Conservation (phyloP, 2,329 filamentous ascomycete species). For the Geosmithia flava region DNA sequence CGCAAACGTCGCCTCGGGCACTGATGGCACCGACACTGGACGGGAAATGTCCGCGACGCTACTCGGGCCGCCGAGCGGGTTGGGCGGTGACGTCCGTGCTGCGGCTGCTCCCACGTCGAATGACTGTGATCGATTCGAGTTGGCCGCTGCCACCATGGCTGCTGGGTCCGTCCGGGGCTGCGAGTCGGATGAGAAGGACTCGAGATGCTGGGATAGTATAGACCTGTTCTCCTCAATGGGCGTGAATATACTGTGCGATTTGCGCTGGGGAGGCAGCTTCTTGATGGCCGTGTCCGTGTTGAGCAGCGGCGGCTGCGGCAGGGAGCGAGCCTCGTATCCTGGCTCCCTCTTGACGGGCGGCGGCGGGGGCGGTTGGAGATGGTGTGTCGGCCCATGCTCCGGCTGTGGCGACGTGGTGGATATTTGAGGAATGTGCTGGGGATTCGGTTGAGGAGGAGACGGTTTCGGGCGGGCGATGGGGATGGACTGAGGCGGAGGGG, state of each 20-base stretch:
- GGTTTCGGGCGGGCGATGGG: conserved; percentile 37
- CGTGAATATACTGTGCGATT: conserved; percentile 89
- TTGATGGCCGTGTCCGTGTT: conserved; percentile 42
- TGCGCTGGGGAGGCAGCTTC: conserved; percentile 60
- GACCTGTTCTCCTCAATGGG: conserved; percentile 91
- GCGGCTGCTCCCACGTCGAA: conserved; percentile 47
- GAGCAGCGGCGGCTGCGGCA: conserved; percentile 29
- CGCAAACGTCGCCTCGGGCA: conserved; percentile 51
- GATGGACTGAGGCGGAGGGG: conserved; percentile 31
- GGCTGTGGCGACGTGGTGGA: conserved; percentile 39
- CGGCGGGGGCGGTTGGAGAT: conserved; percentile 36
- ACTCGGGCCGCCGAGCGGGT: background rate
- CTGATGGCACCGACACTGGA: conserved; percentile 39
- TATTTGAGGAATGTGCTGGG: conserved; percentile 36
- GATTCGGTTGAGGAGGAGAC: conserved; percentile 45
- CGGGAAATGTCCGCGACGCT: background rate
- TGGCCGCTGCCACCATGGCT: conserved; percentile 12
- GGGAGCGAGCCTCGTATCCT: conserved; percentile 16
- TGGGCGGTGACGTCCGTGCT: conserved; percentile 40
- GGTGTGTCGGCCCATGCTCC: conserved; percentile 15
- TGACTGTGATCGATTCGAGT: conserved; percentile 44
- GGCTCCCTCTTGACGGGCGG: conserved; percentile 35
- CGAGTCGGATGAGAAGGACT: conserved; percentile 48
- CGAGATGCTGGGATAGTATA: conserved; percentile 73
- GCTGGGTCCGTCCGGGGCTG: conserved; percentile 24